Evolutionary conservation across 2,329 filamentous ascomycete genomes (phyloP).

Genomic region (Scolecobasidium constrictum): DNA sequence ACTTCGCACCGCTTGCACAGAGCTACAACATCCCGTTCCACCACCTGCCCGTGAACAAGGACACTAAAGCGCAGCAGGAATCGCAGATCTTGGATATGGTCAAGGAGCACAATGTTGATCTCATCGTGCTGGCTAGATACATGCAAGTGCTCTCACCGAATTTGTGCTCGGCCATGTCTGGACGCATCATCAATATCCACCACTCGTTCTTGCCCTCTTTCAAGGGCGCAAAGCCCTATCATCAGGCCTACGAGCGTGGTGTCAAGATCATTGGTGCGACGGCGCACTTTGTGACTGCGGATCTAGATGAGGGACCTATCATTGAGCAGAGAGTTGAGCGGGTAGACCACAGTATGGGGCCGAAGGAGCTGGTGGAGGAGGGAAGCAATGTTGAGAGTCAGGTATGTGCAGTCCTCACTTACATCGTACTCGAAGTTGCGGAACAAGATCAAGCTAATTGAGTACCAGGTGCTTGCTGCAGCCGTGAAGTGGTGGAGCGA

Average conservation of each 20-base stretch:
- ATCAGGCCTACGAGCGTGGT: conserved; percentile 75
- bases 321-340: conserved; percentile 74
- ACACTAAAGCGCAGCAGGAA: conserved; percentile 69
- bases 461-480: conserved; percentile 59
- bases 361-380: conserved; percentile 67
- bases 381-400: conserved; percentile 70
- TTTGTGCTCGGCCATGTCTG: conserved; percentile 68
- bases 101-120: conserved; percentile 57
- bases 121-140: conserved; percentile 73
- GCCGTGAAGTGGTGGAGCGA: conserved; percentile 80
- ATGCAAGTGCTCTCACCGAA: conserved; percentile 75
- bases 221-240: conserved; percentile 82
- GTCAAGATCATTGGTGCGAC: conserved; percentile 85
- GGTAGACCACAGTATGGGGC: conserved; percentile 65
- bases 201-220: conserved; percentile 78
- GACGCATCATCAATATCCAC: conserved; percentile 86
- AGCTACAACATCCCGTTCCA: conserved; percentile 70
- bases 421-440: background rate
- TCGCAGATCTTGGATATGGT: conserved; percentile 59
- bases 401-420: background rate
- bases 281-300: conserved; percentile 76
- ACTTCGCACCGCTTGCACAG: conserved; percentile 84
- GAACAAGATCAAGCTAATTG: no score
- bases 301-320: conserved; percentile 77
- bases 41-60: conserved; percentile 68